Conservation (phyloP, 2,329 filamentous ascomycete genomes). For the Dactylellina cionopaga region DNA sequence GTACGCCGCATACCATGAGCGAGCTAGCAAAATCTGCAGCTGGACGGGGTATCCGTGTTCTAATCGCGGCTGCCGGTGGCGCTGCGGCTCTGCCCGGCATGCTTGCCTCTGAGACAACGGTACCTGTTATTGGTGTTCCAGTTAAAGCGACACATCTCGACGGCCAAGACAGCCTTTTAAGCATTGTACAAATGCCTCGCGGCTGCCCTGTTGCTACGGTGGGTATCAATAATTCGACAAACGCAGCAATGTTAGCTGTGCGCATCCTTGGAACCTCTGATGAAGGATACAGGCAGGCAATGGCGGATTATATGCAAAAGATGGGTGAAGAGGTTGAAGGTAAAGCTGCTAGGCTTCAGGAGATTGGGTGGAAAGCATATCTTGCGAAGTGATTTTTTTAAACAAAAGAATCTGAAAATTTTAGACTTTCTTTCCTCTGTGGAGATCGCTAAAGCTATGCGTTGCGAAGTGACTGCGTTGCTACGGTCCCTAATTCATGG, state of each 20-base stretch:
- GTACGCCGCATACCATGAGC: constrained; percentile 76
- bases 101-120: constrained; percentile 74
- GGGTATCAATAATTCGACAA: constrained; percentile 82
- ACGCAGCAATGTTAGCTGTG: constrained; percentile 77
- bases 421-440: too few relatives aligned
- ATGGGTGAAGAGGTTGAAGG: constrained; percentile 30
- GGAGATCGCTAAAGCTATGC: too few relatives aligned
- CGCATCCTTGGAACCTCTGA: constrained; percentile 70
- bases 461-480: too few relatives aligned
- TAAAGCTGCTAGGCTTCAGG: constrained; percentile 28
- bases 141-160: constrained; percentile 78
- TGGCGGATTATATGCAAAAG: constrained; percentile 23
- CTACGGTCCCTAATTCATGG: too few relatives aligned
- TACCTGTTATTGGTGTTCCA: constrained; percentile 81
- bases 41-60: constrained; percentile 73
- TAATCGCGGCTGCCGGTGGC: constrained; percentile 80
- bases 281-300: constrained; percentile 57
- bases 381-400: too few relatives aligned
- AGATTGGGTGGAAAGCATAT: constrained; percentile 40
- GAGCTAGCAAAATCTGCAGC: constrained; percentile 73
- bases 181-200: constrained; percentile 80
- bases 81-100: constrained; percentile 80
- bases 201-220: constrained; percentile 79
- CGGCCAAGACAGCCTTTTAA: constrained; percentile 75
- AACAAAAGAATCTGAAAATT: too few relatives aligned